These are phyloP conservation scores for Scleroderma bovista DNA, from an alignment of 768 basidiomycete species.

Conservation along the genomic window DNA sequence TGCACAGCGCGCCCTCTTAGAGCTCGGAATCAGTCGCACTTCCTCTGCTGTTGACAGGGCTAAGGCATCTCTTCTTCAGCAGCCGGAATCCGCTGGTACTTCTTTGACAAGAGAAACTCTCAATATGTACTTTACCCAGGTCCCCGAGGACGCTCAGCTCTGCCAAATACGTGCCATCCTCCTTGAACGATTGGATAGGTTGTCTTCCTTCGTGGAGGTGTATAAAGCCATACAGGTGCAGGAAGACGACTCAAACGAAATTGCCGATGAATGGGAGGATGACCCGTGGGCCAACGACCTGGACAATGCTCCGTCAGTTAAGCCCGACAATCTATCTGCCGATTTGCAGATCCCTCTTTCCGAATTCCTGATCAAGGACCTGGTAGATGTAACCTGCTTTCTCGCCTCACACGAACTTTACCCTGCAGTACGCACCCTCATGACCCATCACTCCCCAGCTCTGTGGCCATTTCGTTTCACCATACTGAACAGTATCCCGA, in stretches of 20 bases:
- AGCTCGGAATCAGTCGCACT: slow-evolving; percentile 61
- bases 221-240: slow-evolving; percentile 35
- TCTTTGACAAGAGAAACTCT: slow-evolving; percentile 25
- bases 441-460: slow-evolving; percentile 46
- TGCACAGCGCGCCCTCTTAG: slow-evolving; percentile 53
- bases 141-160: slow-evolving; percentile 58
- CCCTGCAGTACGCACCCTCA: slow-evolving; percentile 50
- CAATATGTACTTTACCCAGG: slow-evolving; percentile 47
- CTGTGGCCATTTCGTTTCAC: slow-evolving; percentile 68
- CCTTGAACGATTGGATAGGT: slow-evolving; percentile 59
- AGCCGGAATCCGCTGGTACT: slow-evolving; percentile 15
- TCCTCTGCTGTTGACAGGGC: slow-evolving; percentile 41
- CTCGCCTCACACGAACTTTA: slow-evolving; percentile 63
- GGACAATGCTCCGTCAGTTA: slow-evolving; percentile 20
- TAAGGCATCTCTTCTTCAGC: slow-evolving; percentile 30
- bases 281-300: slow-evolving; percentile 63
- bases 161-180: slow-evolving; percentile 63
- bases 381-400: slow-evolving; percentile 54
- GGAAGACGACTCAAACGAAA: slow-evolving; percentile 23
- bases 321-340: slow-evolving; percentile 18
- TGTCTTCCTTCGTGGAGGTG: slow-evolving; percentile 70
- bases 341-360: slow-evolving; percentile 50
- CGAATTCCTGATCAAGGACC: slow-evolving; percentile 54
- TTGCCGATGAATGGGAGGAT: slow-evolving; percentile 44
- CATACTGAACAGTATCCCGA: slow-evolving; percentile 71